Base-by-base conservation (phyloP, 1,139 yeast species). In the Scheffersomyces insectosa region DNA sequence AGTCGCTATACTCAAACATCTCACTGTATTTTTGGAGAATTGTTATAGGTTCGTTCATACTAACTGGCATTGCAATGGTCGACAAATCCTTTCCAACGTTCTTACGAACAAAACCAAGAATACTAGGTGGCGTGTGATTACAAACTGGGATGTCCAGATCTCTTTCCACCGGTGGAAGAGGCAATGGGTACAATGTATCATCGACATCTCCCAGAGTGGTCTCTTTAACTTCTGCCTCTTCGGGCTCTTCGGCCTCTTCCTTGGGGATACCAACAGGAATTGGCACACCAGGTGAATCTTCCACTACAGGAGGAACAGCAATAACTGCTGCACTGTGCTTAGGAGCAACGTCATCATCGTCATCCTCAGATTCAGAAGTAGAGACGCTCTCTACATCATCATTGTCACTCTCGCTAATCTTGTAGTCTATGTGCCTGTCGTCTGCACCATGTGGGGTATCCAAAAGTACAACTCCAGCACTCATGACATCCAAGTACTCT, bases 61-160 rank as follows among this genome's bases (percentile, higher is more conserved):
- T 85, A 4, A 93, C 96, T 1, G 99, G 99, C 95, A 91, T 90
- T 1, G 97, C 85, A 44, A 90, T 80, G 1, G 93, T 79, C 0
- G 93, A 78, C 49, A 91, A 63, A 63, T 91, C 98, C 59, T 91
- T 91, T 25, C 98, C 97, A 12, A 91, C 95, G 55, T 89, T 90
- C 60, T 91, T 90, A 43, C 97, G 79, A 45, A 93, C 75, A 56
- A 90, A 80, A 1, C 90, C 78, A 41, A 91, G 70, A 33, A 93
- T 66, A 49, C 95, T 85, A 4, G 97, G 97, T 2, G 98, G 98
- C 0, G 82, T 70, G 37, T 82, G 77, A 0, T 71, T 71, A 43
- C 90, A 79, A 13, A 71, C 69, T 3, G 80, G 79, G n/a, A 91
- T 73, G 42, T 80, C 87, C 28, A 64, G 59, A 42, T 91, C 77